These are phyloP conservation scores for Daldinia grandis DNA, from an alignment of 495 filamentous ascomycete species.

Conservation along the genomic window DNA sequence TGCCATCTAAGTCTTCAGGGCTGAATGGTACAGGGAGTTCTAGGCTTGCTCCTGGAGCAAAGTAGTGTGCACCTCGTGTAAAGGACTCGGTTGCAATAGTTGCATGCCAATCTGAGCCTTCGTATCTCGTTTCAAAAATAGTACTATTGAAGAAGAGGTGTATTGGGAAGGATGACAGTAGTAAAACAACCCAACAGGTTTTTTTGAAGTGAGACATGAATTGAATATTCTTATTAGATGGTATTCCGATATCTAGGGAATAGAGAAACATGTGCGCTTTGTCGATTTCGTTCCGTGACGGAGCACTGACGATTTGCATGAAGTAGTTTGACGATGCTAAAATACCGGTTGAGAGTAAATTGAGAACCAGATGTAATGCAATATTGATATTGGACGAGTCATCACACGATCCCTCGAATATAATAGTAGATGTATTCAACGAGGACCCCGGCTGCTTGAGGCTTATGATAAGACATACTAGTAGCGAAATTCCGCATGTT, in stretches of 20 bases:
- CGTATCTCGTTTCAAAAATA: background rate
- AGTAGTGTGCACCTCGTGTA: background rate
- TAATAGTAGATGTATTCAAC: background rate
- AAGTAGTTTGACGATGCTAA: background rate
- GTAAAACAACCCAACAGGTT: background rate
- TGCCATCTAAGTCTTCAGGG: too few species aligned
- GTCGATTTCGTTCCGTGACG: background rate
- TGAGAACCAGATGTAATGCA: background rate
- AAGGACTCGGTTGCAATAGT: background rate
- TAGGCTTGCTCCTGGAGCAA: background rate
- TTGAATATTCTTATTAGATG: background rate
- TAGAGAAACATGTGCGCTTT: background rate
- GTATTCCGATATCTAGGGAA: background rate
- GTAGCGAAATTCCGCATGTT: background rate
- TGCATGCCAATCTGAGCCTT: background rate
- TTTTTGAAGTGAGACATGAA: background rate
- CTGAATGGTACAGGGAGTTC: too few species aligned
- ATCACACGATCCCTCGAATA: background rate
- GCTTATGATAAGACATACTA: background rate
- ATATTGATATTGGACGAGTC: background rate
- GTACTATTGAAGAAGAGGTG: background rate
- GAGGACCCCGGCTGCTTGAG: background rate
- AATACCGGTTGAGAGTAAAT: background rate
- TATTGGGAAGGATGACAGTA: background rate
- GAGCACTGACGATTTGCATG: background rate